Evolutionary conservation across 805 yeast genomes (phyloP), one percentile per base, ranked within the genome.

Genomic region (Danielia reshetovae): DNA sequence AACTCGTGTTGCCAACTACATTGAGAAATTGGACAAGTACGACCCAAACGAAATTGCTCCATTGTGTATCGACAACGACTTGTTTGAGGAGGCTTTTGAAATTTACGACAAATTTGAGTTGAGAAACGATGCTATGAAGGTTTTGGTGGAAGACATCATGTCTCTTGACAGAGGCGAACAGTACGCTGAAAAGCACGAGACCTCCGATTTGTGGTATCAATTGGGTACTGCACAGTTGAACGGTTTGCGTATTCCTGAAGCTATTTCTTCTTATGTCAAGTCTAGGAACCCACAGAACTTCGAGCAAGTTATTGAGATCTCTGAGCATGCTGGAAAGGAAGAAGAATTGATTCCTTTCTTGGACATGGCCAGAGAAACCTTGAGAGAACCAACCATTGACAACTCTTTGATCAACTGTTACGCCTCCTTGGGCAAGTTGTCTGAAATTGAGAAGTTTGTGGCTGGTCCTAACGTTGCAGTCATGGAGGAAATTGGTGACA

Each of bases 1-100:
- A 52, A 70, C 90, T 6, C 84, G 85, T 65, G 96, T 93, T 32
- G 60, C 74, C 45, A 74, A 78, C 33, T 88, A 89, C 60, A 77
- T 93, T 54, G 97, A 90, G 49, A 84, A 87, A 48, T 75, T 93
- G 42, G 95, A 90, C 54, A 82, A 84, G 49, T 93, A 77, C 57
- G 96, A 93, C 59, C 93, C 95, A 26, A 79, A 78, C 45, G 98
- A 93, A 64, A 93, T 93, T 64, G 96, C 96, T 27, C 83, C 88
- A 39, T 74, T 89, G 54, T 85, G 95, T 71, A 75, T 88, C 52
- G 95, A 88, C 57, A 86, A 86, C 49, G 88, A 82, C 31, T 73
- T 93, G 50, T 71, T 76, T 52, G 97, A 93, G 66, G 98, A 93
- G 65, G 98, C 97, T 0, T 85, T 85, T 57, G 89, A 85, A 60